These are phyloP conservation scores for Camelina hispida DNA, from an alignment of 345 rosid species.

Conservation along the genomic window DNA sequence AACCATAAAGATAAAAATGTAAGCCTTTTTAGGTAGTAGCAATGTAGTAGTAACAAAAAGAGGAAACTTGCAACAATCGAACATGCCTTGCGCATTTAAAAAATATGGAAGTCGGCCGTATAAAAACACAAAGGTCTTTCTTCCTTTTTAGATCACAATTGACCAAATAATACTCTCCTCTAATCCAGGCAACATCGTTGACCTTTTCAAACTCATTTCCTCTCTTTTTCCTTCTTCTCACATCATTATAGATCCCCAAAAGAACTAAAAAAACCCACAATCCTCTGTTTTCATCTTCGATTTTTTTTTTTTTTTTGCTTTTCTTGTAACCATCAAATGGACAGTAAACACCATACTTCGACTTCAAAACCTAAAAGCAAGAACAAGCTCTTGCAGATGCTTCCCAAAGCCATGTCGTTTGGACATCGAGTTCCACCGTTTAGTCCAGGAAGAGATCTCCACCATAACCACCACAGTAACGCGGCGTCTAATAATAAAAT, in stretches of 20 bases:
- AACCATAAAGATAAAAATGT: neutral
- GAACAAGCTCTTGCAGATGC: conserved; percentile 56
- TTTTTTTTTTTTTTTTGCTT: neutral
- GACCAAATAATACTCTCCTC: conserved; percentile 43
- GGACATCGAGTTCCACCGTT: conserved; percentile 51
- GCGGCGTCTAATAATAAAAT: conserved; percentile 35
- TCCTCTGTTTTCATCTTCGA: conserved; percentile 29
- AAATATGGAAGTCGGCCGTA: conserved; percentile 31
- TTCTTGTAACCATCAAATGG: conserved; percentile 18
- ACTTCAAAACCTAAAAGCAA: conserved; percentile 48
- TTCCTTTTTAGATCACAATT: conserved; percentile 31
- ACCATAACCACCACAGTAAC: conserved; percentile 37
- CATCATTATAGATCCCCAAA: neutral
- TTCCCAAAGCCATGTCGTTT: conserved; percentile 67
- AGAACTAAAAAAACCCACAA: neutral
- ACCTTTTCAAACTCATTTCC: conserved; percentile 42
- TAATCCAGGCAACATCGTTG: conserved; percentile 39
- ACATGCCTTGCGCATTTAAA: conserved; percentile 38
- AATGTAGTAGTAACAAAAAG: neutral
- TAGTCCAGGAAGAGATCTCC: conserved; percentile 69
- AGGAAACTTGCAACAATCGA: conserved; percentile 19
- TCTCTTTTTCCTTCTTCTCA: conserved; percentile 30
- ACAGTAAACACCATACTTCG: conserved; percentile 32
- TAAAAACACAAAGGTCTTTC: conserved; percentile 40
- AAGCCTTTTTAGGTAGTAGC: neutral